Evolutionary conservation across 768 basidiomycete species (phyloP), one percentile per base, ranked within the genome.

Genomic region (Omphalotus guepiniiformis): DNA sequence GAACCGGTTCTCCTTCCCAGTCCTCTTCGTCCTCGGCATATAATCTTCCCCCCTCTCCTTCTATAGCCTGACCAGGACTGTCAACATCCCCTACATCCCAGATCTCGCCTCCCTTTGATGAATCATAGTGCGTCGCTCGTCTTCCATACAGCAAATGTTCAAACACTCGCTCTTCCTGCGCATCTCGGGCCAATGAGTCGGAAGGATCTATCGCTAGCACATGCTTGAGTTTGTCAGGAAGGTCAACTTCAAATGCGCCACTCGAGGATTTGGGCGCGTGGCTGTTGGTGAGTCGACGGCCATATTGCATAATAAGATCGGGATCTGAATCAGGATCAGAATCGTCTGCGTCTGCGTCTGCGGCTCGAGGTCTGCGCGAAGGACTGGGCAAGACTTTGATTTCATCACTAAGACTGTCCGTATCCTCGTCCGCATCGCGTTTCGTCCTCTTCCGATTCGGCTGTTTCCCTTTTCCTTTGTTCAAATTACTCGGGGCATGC

Each of bases 1-100:
- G 83, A 28, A 89, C 75, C 29, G 84, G 83, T 63, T 89, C 88
- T 28, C 84, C 80, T 64, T 89, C 88, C 88, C 88, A 91, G 53
- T 84, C 83, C 35, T 78, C 76, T 56, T 79, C 80, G 25, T 63
- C 71, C 40, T 74, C 78, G 34, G 53, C 59, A 18, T 55, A 56
- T 19, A 16, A 29, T 39, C 43, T 49, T 23, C 60, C 58, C 6
- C 52, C 59, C 35, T 62, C 63, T n/a, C n/a, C n/a, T 27, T 63
- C 67, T 28, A 68, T 68, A 54, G 73, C 69, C 41, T 69, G 68
- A 62, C 30, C 30, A 32, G n/a, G 9, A 32, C n/a, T 9, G 9
- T 32, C 30, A 38, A 32, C 26, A 22, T 90, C 88, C 19, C 88
- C 88, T 34, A 79, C 79, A 55, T 78, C 82, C 87, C 87, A 89